Conservation (phyloP, 164 flowering plant genomes). For the Kingdonia uniflora region DNA sequence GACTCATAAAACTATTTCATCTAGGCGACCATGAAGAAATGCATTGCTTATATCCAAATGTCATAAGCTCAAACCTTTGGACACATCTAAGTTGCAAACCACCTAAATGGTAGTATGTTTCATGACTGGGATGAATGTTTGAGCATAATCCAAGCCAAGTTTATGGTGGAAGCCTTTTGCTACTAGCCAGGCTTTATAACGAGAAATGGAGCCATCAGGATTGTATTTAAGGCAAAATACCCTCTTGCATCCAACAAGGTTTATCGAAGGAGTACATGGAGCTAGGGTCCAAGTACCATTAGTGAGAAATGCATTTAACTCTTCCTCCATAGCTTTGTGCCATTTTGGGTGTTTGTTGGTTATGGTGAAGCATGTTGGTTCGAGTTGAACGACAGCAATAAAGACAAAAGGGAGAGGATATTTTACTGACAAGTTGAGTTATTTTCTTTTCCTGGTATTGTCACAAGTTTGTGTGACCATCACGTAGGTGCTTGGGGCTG, state of each 20-base stretch:
- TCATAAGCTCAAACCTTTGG: background rate
- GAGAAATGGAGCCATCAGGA: background rate
- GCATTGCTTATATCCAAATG: background rate
- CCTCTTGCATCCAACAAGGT: slow-evolving; percentile 18
- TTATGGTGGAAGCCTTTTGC: background rate
- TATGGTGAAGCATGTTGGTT: background rate
- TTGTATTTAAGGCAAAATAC: background rate
- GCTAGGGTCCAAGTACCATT: background rate
- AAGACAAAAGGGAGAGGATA: background rate
- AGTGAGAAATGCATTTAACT: background rate
- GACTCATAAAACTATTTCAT: background rate
- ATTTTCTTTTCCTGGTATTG: too few relatives aligned
- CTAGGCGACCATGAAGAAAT: background rate
- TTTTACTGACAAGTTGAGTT: background rate
- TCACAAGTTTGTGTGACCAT: too few relatives aligned
- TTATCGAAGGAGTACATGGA: background rate
- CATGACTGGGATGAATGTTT: background rate
- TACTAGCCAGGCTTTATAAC: background rate
- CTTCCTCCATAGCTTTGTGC: background rate
- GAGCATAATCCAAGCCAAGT: background rate
- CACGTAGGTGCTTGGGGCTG: too few relatives aligned
- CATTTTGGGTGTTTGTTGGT: too few relatives aligned
- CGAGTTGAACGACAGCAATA: background rate
- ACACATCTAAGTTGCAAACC: background rate
- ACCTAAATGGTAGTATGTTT: background rate